A percentile compares a stretch with the other conserved stretches of the same genome.
Conservation (phyloP, 208 protist genomes). For the Acanthamoeba sp. region DNA sequence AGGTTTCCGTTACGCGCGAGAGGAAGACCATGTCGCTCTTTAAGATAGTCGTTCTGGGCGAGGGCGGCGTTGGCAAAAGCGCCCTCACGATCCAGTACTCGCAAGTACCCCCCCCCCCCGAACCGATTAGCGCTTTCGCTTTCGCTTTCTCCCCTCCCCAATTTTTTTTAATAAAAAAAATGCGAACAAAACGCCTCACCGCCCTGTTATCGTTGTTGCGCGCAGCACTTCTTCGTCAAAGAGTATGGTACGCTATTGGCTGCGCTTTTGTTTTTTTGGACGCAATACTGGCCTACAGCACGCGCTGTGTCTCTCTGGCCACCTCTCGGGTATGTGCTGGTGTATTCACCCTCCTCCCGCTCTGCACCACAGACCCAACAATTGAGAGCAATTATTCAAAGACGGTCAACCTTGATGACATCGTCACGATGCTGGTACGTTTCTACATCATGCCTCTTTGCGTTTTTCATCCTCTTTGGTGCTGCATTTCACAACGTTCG, state of each 20-base stretch:
- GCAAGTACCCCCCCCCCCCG: not conserved
- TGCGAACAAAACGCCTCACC: no score
- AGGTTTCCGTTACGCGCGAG: no score
- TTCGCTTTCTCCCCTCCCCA: not conserved
- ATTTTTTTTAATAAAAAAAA: slow-evolving; percentile 11
- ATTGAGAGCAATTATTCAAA: slow-evolving; percentile 36
- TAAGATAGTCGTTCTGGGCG: slow-evolving; percentile 41
- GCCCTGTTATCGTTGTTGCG: not conserved
- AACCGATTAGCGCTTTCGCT: not conserved
- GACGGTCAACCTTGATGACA: not conserved
- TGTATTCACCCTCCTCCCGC: not conserved
- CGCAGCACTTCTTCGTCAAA: slow-evolving; percentile 25
- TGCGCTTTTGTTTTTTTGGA: no score
- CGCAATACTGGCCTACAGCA: no score
- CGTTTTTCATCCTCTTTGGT: not conserved
- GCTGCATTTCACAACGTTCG: no score
- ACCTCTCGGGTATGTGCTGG: not conserved
- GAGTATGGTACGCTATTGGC: not conserved
- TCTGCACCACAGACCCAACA: not conserved
- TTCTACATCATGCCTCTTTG: not conserved
- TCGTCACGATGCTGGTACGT: not conserved
- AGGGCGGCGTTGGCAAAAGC: slow-evolving; percentile 41
- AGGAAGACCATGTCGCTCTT: not conserved
- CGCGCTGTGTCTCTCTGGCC: no score
- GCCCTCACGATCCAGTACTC: slow-evolving; percentile 40